Evolutionary conservation across 352 stramenopile species (phyloP).

Genomic region (Halophytophthora polymorphica): DNA sequence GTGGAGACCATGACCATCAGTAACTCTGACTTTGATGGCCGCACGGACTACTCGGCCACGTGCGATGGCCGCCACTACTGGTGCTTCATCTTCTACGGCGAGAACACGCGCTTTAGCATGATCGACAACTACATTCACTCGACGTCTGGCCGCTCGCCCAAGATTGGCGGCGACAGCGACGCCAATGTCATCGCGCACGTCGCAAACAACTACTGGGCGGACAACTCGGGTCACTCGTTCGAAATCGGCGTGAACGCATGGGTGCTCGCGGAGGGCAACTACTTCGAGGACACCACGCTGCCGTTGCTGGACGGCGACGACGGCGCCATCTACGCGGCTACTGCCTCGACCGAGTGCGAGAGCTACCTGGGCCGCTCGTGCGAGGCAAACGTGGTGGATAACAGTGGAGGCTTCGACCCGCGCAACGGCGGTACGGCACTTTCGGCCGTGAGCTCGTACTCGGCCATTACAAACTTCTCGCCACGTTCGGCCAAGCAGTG

Average conservation of each 20-base stretch:
- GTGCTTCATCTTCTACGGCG: slow-evolving; percentile 31
- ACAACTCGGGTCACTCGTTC: slow-evolving; percentile 39
- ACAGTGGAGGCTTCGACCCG: slow-evolving; percentile 14
- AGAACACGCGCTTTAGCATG: slow-evolving; percentile 23
- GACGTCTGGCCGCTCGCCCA: slow-evolving; percentile 33
- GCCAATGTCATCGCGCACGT: slow-evolving; percentile 25
- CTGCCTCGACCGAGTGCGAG: slow-evolving; percentile 14
- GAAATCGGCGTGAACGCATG: slow-evolving; percentile 28
- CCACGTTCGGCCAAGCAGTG: slow-evolving; percentile 14
- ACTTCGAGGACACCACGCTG: slow-evolving; percentile 32
- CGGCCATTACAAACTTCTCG: slow-evolving; percentile 9
- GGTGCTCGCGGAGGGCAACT: slow-evolving; percentile 43
- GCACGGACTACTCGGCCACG: slow-evolving; percentile 33
- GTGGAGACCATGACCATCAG: slow-evolving; percentile 41
- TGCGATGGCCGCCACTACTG: slow-evolving; percentile 60
- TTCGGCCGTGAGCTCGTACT: slow-evolving; percentile 13
- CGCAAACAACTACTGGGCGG: slow-evolving; percentile 43
- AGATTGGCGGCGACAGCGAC: slow-evolving; percentile 18
- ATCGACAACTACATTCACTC: slow-evolving; percentile 37
- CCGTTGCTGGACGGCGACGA: slow-evolving; percentile 10
- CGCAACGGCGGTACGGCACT: slow-evolving; percentile 15
- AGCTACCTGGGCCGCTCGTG: slow-evolving; percentile 25
- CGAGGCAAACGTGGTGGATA: slow-evolving; percentile 22
- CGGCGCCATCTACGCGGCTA: slow-evolving; percentile 16
- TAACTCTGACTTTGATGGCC: slow-evolving; percentile 53